These are phyloP conservation scores for Coprinellus aureogranulatus DNA, from an alignment of 768 basidiomycete species.

Conservation along the genomic window DNA sequence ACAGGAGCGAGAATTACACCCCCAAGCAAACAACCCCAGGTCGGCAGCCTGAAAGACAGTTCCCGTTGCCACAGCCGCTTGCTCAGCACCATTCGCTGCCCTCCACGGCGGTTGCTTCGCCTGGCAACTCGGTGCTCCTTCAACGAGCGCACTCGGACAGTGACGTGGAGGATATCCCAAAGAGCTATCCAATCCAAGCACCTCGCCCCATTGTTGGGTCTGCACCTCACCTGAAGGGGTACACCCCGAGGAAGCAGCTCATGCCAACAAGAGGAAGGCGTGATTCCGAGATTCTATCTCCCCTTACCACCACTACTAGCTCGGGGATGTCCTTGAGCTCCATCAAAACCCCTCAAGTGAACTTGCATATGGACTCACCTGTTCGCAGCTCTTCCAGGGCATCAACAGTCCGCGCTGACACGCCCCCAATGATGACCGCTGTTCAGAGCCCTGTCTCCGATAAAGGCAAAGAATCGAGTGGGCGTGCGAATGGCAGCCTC, in stretches of 20 bases:
- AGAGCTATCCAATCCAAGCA: too few species aligned
- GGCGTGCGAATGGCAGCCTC: not conserved
- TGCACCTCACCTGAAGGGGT: not conserved
- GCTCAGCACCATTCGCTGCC: conserved; percentile 5
- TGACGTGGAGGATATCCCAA: not conserved
- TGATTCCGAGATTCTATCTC: not conserved
- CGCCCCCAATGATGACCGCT: not conserved
- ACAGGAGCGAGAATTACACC: too few species aligned
- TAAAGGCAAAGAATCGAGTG: not conserved
- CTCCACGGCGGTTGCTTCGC: not conserved
- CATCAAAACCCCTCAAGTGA: too few species aligned
- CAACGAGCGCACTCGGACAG: conserved; percentile 5
- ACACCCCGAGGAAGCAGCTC: not conserved
- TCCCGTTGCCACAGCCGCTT: not conserved
- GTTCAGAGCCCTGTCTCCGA: not conserved
- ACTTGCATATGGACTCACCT: too few species aligned
- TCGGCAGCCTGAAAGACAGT: not conserved
- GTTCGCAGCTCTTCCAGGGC: not conserved
- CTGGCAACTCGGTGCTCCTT: not conserved
- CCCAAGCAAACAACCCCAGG: not conserved
- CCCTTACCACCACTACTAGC: not conserved
- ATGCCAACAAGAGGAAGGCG: not conserved
- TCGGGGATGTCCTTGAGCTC: too few species aligned
- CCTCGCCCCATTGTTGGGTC: not conserved
- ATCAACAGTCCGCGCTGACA: not conserved